phyloP scores from a whole-genome alignment of 192 early-diverging fungal species.

The Coemansia sp. region DNA sequence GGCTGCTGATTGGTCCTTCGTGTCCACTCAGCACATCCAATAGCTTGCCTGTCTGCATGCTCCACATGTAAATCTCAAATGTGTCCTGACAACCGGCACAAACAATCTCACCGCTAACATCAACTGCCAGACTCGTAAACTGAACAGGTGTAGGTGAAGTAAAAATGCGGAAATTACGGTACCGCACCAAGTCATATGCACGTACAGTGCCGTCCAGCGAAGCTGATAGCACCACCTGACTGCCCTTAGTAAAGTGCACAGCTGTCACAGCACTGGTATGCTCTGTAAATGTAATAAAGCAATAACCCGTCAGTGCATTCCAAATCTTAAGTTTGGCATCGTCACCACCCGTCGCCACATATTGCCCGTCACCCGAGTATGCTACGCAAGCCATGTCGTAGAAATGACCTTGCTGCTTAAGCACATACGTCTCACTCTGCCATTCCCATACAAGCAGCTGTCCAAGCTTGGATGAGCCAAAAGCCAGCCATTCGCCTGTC shows the following conservation, averaged over 20 bases:
- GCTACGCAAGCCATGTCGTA: constrained; percentile 89
- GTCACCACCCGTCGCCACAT: constrained; percentile 92
- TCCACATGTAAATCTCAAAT: constrained; percentile 98
- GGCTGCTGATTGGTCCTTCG: constrained; percentile 80
- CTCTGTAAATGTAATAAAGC: constrained; percentile 96
- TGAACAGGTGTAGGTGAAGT: constrained; percentile 94
- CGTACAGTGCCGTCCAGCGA: constrained; percentile 97
- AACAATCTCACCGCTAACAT: constrained; percentile 94
- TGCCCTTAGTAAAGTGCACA: constrained; percentile 87
- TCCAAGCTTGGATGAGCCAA: constrained; percentile 86
- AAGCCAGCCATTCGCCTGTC: constrained; percentile 95
- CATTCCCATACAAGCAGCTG: constrained; percentile 99
- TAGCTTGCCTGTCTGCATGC: constrained; percentile 97
- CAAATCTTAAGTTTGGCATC: constrained; percentile 98
- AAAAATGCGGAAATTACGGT: constrained; percentile 98
- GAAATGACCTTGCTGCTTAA: constrained; percentile 98
- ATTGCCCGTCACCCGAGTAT: constrained; percentile 92
- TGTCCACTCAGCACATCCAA: constrained; percentile 93
- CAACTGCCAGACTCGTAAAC: constrained; percentile 90
- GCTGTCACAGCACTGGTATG: constrained; percentile 79
- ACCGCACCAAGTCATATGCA: constrained; percentile 96
- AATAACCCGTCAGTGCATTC: constrained; percentile 94
- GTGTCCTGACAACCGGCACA: constrained; percentile 91
- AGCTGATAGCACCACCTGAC: constrained; percentile 88
- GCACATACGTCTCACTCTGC: constrained; percentile 98